Evolutionary conservation across 352 stramenopile species (phyloP).

Genomic region (Hyaloperonospora arabidopsidis): DNA sequence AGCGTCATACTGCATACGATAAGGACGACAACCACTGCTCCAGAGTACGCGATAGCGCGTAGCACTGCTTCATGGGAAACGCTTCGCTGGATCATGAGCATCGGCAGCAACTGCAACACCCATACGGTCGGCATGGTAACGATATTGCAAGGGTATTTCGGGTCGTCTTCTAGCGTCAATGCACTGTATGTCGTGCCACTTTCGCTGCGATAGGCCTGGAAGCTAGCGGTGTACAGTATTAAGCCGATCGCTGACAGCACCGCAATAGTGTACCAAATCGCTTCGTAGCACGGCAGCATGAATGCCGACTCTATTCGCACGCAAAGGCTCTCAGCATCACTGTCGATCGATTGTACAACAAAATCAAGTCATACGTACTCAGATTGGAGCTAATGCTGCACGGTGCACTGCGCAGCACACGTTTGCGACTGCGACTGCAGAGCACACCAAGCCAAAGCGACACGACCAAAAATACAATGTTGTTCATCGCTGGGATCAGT

Average conservation of each 20-base stretch:
- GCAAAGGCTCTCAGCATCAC: constrained; percentile 3
- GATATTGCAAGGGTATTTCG: constrained; percentile 53
- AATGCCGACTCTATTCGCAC: constrained; percentile 54
- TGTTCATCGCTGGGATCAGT: constrained; percentile 55
- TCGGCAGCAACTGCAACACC: constrained; percentile 69
- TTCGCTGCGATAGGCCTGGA: constrained; percentile 26
- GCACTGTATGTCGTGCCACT: constrained; percentile 15
- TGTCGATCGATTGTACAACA: not conserved
- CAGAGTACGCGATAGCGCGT: constrained; percentile 66
- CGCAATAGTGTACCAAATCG: constrained; percentile 78
- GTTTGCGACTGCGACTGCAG: constrained; percentile 72
- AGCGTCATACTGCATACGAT: constrained; percentile 55
- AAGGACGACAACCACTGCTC: constrained; percentile 44
- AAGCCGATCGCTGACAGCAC: constrained; percentile 44
- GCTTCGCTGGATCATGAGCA: constrained; percentile 82
- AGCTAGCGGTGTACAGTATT: constrained; percentile 48
- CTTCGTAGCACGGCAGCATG: constrained; percentile 83
- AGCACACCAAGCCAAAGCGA: constrained; percentile 61
- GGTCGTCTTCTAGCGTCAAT: constrained; percentile 10
- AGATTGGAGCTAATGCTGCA: constrained; percentile 61
- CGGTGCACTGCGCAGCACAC: constrained; percentile 50
- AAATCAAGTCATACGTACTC: constrained; percentile 40
- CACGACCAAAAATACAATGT: constrained; percentile 60
- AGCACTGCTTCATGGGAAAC: constrained; percentile 68
- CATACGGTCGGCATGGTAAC: constrained; percentile 53